Evolutionary conservation across 441 rosid genomes (phyloP), one percentile per base, ranked within the genome.

Genomic region (Breynia disticha): DNA sequence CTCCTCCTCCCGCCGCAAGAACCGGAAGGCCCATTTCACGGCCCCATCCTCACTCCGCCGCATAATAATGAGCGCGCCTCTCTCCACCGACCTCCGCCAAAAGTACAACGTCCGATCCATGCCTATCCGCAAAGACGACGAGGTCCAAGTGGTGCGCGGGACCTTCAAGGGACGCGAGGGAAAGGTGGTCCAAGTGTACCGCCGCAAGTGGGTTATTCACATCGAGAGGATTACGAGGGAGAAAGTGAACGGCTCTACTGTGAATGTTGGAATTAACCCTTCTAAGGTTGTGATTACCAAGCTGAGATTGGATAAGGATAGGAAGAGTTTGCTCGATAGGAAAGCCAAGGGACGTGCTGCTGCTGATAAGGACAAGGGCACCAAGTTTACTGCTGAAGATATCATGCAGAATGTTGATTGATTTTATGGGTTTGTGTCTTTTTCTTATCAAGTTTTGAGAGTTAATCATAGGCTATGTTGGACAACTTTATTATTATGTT

Each of bases 141-240:
- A 84, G 81, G 86, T 84, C 0, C 86, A 76, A 74, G 78, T 81
- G 18, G 93, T 79, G 8, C 77, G 93, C 5, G 88, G 93, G 0
- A 81, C 93, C 8, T 79, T 61, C 80, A 84, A 81, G 67, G 93
- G 93, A 3, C 83, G 93, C 32, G 93, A 84, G 60, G 93, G 93
- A 2, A 84, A 81, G 61, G 80, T 84, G 0, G 93, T 84, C 7
- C 93, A 79, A 72, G 93, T 84, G 3, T 81, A 84, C 73, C 80
- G 93, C 50, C 75, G 80, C 43, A 84, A 84, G 54, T 84, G 93
- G 93, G 93, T 81, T 42, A 81, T 84, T 68, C 93, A 84, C 79
- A 67, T 84, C 66, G 88, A 84, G 79, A 75, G 93, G 39, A 84
- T 84, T 58, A 84, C 93, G 1, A 64, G 93, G 19, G 89, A 84